These are phyloP conservation scores for Vanderwaltozyma verrucispora DNA, from an alignment of 805 yeast species.

Conservation along the genomic window DNA sequence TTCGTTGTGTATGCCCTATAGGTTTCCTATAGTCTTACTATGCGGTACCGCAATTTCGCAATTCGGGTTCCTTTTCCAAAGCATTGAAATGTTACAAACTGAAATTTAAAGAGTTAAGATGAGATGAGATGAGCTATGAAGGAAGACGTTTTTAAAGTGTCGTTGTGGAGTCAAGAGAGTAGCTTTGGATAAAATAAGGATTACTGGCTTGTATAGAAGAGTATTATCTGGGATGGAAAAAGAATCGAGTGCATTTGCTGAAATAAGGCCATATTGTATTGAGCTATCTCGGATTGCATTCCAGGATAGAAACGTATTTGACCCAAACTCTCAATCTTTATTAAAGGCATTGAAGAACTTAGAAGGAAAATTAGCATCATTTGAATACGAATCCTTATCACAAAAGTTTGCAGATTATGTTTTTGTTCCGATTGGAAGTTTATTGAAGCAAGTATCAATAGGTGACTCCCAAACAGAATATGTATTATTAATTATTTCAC, in stretches of 20 bases:
- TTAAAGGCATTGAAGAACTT: slow-evolving; percentile 28
- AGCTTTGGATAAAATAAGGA: too few species aligned
- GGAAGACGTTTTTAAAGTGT: too few species aligned
- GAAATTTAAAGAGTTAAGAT: too few species aligned
- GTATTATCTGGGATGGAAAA: background rate
- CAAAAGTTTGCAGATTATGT: slow-evolving; percentile 47
- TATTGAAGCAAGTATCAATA: slow-evolving; percentile 39
- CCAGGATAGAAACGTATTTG: slow-evolving; percentile 28
- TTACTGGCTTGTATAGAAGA: background rate
- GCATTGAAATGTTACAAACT: too few species aligned
- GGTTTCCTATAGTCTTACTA: too few species aligned
- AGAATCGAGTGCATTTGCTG: slow-evolving; percentile 12
- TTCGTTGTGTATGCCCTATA: too few species aligned
- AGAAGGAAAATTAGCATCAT: slow-evolving; percentile 16
- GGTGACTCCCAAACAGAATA: slow-evolving; percentile 38
- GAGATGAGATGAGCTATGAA: too few species aligned
- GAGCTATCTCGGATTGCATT: slow-evolving; percentile 35
- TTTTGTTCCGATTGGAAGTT: slow-evolving; percentile 47
- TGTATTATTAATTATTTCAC: slow-evolving; percentile 34
- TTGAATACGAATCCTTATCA: slow-evolving; percentile 19
- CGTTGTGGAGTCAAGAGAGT: too few species aligned
- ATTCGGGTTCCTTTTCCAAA: too few species aligned
- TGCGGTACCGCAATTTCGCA: too few species aligned
- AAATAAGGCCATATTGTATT: slow-evolving; percentile 36
- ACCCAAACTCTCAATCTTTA: slow-evolving; percentile 26